These are phyloP conservation scores for Hibiscus syriacus DNA, from an alignment of 345 rosid species.

Conservation along the genomic window DNA sequence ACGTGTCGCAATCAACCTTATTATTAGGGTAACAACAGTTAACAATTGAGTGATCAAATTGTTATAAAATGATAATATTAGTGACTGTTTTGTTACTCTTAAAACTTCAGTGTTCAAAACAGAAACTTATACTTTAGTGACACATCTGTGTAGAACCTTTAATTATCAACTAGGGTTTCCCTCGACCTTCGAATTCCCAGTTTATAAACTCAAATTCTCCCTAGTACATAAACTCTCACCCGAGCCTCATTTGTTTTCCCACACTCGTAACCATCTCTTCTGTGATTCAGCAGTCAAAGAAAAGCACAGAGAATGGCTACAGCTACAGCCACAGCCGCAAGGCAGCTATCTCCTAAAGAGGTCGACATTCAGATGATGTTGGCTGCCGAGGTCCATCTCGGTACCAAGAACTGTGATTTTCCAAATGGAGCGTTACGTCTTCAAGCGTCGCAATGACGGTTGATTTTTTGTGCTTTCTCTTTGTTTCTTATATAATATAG, in stretches of 20 bases:
- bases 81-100: too few species aligned
- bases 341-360: constrained; percentile 58
- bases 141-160: too few species aligned
- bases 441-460: constrained; percentile 94
- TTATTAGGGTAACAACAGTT: too few species aligned
- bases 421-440: constrained; percentile 91
- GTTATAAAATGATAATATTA: too few species aligned
- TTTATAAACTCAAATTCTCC: neutral
- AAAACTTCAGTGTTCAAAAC: too few species aligned
- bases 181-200: neutral
- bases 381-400: constrained; percentile 86
- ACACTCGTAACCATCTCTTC: too few species aligned
- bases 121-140: too few species aligned
- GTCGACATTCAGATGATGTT: constrained; percentile 79
- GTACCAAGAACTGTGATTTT: constrained; percentile 81
- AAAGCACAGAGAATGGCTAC: neutral
- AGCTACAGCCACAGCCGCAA: constrained; percentile 24
- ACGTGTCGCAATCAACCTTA: too few species aligned
- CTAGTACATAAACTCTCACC: neutral
- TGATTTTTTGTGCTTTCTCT: neutral
- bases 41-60: too few species aligned
- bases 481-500: neutral
- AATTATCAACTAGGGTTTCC: constrained; percentile 11
- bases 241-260: neutral
- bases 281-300: constrained; percentile 9